A percentile compares a stretch with the other conserved stretches of the same genome.
These are phyloP conservation scores for Triadica sebifera DNA, from an alignment of 345 rosid genomes.

Conservation along the genomic window DNA sequence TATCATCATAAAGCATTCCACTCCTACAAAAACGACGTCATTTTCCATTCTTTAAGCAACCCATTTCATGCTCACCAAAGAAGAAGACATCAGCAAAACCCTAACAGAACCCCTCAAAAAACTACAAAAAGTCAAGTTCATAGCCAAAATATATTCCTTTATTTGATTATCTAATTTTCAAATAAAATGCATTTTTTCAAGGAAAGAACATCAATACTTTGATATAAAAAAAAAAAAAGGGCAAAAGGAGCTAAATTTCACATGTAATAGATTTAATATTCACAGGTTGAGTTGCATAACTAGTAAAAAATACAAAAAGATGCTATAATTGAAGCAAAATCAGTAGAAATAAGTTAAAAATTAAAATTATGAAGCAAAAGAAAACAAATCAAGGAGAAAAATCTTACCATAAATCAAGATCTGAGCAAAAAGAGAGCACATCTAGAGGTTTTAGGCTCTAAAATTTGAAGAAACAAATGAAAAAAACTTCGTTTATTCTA, in stretches of 20 bases:
- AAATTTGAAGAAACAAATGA: conserved; percentile 32
- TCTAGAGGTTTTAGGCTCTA: conserved; percentile 44
- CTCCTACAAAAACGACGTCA: no score
- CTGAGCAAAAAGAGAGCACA: conserved; percentile 37
- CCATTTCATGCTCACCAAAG: no score
- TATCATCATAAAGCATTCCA: no score
- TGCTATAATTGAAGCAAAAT: not conserved
- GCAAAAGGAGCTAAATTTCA: not conserved
- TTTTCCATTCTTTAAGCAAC: no score
- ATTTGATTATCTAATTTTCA: not conserved
- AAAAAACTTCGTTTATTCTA: conserved; percentile 36
- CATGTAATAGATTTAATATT: not conserved
- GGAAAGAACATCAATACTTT: not conserved
- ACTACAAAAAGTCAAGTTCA: not conserved
- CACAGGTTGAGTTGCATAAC: no score
- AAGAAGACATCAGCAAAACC: no score
- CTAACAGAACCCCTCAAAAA: not conserved
- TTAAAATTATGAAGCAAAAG: no score
- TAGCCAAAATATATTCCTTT: no score
- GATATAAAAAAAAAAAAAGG: not conserved
- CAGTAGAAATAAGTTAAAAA: not conserved
- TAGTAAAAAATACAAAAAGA: not conserved
- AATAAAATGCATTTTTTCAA: not conserved
- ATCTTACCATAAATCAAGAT: conserved; percentile 44
- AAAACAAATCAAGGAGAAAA: conserved; percentile 1